These are phyloP conservation scores for Rhododendron henanense DNA, from an alignment of 148 eudicot genomes.

Conservation along the genomic window DNA sequence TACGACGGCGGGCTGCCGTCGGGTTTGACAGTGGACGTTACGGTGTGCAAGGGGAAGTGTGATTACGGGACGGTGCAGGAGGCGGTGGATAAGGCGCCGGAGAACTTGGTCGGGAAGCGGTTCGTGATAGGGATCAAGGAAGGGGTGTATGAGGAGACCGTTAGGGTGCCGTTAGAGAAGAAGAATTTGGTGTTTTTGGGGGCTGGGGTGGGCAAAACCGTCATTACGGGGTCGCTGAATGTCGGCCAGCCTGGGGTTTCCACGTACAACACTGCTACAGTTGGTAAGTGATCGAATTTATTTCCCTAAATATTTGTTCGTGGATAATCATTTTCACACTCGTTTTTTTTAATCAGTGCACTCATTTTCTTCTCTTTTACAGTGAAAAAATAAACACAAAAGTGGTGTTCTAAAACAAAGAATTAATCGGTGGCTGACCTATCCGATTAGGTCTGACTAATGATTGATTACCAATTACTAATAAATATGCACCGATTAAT, in stretches of 20 bases:
- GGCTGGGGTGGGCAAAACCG: constrained; percentile 79
- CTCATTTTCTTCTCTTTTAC: too few relatives aligned
- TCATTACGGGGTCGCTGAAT: constrained; percentile 61
- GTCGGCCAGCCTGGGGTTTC: constrained; percentile 54
- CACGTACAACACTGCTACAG: constrained; percentile 73
- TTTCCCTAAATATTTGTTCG: not conserved
- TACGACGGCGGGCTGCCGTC: constrained; percentile 24
- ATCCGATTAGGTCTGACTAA: too few relatives aligned
- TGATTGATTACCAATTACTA: too few relatives aligned
- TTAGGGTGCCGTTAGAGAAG: constrained; percentile 63
- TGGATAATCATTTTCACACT: too few relatives aligned
- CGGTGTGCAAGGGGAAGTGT: constrained; percentile 62
- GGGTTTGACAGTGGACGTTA: constrained; percentile 39
- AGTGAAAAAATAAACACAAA: too few relatives aligned
- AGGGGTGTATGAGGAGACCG: constrained; percentile 78
- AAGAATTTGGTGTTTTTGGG: constrained; percentile 78
- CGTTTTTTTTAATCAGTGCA: too few relatives aligned
- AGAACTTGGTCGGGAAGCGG: constrained; percentile 20
- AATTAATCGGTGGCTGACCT: too few relatives aligned
- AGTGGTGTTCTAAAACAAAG: too few relatives aligned
- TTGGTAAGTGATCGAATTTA: constrained; percentile 47
- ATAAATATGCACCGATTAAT: too few relatives aligned
- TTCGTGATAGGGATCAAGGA: constrained; percentile 61
- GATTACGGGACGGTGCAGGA: constrained; percentile 49
- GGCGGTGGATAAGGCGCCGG: constrained; percentile 68